Conservation (phyloP, 225 moss, liverwort and hornwort genomes). For the Polytrichum formosum region DNA sequence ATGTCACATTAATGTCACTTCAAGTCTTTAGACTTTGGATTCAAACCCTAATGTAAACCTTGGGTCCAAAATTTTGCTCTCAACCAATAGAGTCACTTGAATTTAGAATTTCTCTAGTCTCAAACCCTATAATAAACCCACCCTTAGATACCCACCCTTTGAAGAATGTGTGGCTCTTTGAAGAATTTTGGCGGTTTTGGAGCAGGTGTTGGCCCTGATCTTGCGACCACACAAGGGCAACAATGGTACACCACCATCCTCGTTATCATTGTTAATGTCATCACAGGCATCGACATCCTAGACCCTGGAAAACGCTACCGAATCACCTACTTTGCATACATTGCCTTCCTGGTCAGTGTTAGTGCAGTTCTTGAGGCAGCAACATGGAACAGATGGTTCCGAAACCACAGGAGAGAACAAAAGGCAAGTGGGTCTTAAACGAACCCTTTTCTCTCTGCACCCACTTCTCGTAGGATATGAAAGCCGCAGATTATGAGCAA, state of each 20-base stretch:
- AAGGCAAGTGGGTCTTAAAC: too few species aligned
- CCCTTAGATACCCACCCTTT: neutral
- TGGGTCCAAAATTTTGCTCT: neutral
- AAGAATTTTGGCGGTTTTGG: neutral
- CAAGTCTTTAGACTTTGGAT: neutral
- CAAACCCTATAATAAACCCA: neutral
- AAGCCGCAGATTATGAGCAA: too few species aligned
- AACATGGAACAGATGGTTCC: conserved; percentile 1
- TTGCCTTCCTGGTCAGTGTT: neutral
- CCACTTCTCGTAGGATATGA: too few species aligned
- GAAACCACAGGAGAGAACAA: neutral
- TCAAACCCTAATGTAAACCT: neutral
- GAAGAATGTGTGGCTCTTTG: neutral
- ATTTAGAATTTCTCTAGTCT: neutral
- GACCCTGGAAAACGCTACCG: conserved; percentile 1
- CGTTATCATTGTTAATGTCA: conserved; percentile 11
- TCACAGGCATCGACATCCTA: conserved; percentile 14
- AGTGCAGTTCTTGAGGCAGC: neutral
- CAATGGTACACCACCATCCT: conserved; percentile 7
- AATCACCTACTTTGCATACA: conserved; percentile 5
- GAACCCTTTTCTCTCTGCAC: too few species aligned
- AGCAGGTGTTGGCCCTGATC: conserved; percentile 11
- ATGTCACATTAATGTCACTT: neutral
- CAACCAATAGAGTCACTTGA: neutral
- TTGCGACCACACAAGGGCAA: conserved; percentile 5